These are phyloP conservation scores for Voacanga thouarsii DNA, from an alignment of 257 asterid genomes.

Conservation along the genomic window DNA sequence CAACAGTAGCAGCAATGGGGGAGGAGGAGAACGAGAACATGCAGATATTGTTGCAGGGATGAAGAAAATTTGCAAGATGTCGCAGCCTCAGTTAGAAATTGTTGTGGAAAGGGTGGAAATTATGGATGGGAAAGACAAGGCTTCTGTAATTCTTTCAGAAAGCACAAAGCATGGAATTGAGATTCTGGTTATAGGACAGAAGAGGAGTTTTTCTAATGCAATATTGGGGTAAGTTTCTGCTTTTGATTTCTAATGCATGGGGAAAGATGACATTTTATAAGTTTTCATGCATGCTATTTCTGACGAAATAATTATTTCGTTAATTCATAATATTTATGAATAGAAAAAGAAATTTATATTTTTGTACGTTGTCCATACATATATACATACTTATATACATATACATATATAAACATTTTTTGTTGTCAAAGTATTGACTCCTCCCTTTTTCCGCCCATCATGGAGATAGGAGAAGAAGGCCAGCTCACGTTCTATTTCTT, in stretches of 20 bases:
- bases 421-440: too few relatives aligned
- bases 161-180: slow-evolving; percentile 41
- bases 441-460: too few relatives aligned
- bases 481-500: too few relatives aligned
- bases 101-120: slow-evolving; percentile 43
- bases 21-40: slow-evolving; percentile 18
- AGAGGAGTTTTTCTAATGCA: slow-evolving; percentile 51
- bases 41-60: slow-evolving; percentile 44
- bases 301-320: too few relatives aligned
- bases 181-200: slow-evolving; percentile 59
- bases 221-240: slow-evolving; percentile 49
- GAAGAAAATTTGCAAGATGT: slow-evolving; percentile 48
- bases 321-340: too few relatives aligned
- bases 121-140: slow-evolving; percentile 61
- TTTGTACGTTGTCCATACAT: too few relatives aligned
- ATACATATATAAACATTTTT: too few relatives aligned
- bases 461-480: too few relatives aligned
- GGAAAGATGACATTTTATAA: too few relatives aligned
- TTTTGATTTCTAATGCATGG: not conserved
- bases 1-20: not conserved
- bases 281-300: too few relatives aligned
- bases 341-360: too few relatives aligned
- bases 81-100: slow-evolving; percentile 44
- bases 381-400: too few relatives aligned
- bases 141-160: slow-evolving; percentile 45